Evolutionary conservation across 352 stramenopile genomes (phyloP), one percentile per base, ranked within the genome.

Genomic region (Globisporangium rhizosaccharum): DNA sequence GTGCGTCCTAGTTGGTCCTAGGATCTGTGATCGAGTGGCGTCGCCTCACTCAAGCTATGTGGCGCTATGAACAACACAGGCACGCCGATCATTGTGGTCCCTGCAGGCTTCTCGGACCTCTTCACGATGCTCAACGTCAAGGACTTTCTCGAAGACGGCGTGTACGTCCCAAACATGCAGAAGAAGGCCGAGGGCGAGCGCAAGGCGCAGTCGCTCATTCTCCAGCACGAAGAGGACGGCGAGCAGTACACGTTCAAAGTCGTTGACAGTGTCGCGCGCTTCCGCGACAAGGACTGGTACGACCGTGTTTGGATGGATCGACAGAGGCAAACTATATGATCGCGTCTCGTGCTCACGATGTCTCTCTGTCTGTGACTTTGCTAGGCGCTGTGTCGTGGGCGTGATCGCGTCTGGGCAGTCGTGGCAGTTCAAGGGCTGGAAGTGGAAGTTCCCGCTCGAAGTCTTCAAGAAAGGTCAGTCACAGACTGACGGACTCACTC

Each of bases 401-500:
- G 90, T 97, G 39, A 90, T 97, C 59, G 90, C 89, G 10, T 94
- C 86, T 12, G 90, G 90, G 2, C 84, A 94, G 53, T 72, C 79
- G 47, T 97, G 90, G 90, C 90, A 97, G 72, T 97, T 97, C 61
- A 96, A 96, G 76, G 90, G 88, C 14, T 97, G 90, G 90, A 92
- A 96, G 70, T 96, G 83, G 79, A 90, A 93, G 50, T 94, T 96
- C 63, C 90, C 90, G 17, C 71, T 97, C 4, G 85, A 95, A 59
- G 73, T 96, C 6, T 97, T 97, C 67, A 94, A 97, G 72, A 88
- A 94, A 78, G 85, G 87, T 95, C 47, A 9, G 53, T 59, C 20
- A 18, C 2, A 5, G 3, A 30, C 14, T 3, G n/a, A n/a, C n/a
- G n/a, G n/a, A n/a, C n/a, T n/a, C n/a, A n/a, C n/a, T n/a, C n/a